A percentile compares a stretch with the other conserved stretches of the same genome.
Evolutionary conservation across 2,329 filamentous ascomycete genomes (phyloP).

Genomic region (Cytospora schulzeri): DNA sequence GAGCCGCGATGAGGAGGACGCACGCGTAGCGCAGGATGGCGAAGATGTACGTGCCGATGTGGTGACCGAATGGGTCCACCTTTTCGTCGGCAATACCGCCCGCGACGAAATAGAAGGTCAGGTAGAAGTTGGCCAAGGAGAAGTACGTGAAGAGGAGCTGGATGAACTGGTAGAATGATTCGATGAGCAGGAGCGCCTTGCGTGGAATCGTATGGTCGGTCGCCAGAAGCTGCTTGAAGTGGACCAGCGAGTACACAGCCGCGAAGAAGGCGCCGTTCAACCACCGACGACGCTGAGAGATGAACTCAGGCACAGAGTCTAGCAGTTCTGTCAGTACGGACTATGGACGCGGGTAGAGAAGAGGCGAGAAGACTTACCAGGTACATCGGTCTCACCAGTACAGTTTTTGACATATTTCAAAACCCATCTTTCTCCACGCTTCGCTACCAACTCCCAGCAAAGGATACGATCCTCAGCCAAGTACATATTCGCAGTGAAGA

Average conservation of each 20-base stretch:
- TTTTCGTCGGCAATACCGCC: constrained; percentile 79
- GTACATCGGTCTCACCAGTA: constrained; percentile 96
- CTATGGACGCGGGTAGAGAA: not conserved
- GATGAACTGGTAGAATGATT: constrained; percentile 93
- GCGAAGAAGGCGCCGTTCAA: constrained; percentile 99
- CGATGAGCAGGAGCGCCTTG: constrained; percentile 89
- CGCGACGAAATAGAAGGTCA: constrained; percentile 97
- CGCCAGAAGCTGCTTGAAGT: constrained; percentile 88
- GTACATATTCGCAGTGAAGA: constrained; percentile 98
- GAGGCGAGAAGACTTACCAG: constrained; percentile 61
- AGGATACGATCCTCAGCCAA: constrained; percentile 87
- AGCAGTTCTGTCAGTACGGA: constrained; percentile 33
- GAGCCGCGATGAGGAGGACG: constrained; percentile 84
- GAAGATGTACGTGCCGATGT: constrained; percentile 84
- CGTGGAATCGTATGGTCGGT: constrained; percentile 90
- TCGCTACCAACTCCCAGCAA: constrained; percentile 94
- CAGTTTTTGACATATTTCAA: constrained; percentile 97
- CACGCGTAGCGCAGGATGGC: constrained; percentile 81
- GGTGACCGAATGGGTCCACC: constrained; percentile 89
- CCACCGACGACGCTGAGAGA: constrained; percentile 95
- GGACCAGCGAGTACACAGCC: constrained; percentile 93
- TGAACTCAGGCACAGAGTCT: constrained; percentile 94
- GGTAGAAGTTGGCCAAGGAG: constrained; percentile 97
- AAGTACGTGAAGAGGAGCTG: constrained; percentile 96
- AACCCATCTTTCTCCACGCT: constrained; percentile 93